Evolutionary conservation across 495 filamentous ascomycete species (phyloP).

Genomic region (Daldinia bambusicola): DNA sequence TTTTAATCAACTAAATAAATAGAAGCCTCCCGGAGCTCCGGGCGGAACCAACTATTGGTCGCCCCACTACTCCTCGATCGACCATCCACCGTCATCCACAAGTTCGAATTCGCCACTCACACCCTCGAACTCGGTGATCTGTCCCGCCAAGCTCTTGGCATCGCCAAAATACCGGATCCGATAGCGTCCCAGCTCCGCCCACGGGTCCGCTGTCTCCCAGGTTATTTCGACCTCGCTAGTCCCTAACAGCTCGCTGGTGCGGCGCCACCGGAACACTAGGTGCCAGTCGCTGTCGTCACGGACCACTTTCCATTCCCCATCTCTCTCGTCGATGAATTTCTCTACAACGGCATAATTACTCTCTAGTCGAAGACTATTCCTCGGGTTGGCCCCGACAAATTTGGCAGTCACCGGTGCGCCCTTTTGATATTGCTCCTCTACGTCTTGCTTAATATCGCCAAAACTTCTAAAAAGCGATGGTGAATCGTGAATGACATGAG

Average conservation of each 20-base stretch:
- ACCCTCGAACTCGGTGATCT: slow-evolving; percentile 79
- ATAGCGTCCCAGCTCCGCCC: slow-evolving; percentile 71
- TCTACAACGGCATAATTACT: slow-evolving; percentile 85
- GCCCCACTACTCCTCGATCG: background rate
- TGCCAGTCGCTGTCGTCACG: slow-evolving; percentile 83
- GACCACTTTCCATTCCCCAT: slow-evolving; percentile 67
- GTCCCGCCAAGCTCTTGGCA: slow-evolving; percentile 74
- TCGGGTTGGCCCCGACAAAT: slow-evolving; percentile 90
- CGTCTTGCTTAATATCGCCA: slow-evolving; percentile 76
- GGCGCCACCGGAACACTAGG: slow-evolving; percentile 81
- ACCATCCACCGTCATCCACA: slow-evolving; percentile 11
- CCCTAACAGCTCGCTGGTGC: slow-evolving; percentile 74
- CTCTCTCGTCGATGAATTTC: slow-evolving; percentile 50
- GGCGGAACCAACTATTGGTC: background rate
- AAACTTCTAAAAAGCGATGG: slow-evolving; percentile 75
- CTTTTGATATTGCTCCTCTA: slow-evolving; percentile 60
- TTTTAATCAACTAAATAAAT: background rate
- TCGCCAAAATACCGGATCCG: slow-evolving; percentile 88
- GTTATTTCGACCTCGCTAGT: slow-evolving; percentile 81
- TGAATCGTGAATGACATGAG: slow-evolving; percentile 79
- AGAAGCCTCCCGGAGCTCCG: background rate
- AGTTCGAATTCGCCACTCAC: slow-evolving; percentile 72
- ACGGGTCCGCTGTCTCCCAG: slow-evolving; percentile 78
- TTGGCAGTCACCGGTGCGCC: slow-evolving; percentile 69
- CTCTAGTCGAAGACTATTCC: slow-evolving; percentile 85